Evolutionary conservation across 179 eudicot species (phyloP), one percentile per base, ranked within the genome.

Genomic region (Heliamphora pulchella): DNA sequence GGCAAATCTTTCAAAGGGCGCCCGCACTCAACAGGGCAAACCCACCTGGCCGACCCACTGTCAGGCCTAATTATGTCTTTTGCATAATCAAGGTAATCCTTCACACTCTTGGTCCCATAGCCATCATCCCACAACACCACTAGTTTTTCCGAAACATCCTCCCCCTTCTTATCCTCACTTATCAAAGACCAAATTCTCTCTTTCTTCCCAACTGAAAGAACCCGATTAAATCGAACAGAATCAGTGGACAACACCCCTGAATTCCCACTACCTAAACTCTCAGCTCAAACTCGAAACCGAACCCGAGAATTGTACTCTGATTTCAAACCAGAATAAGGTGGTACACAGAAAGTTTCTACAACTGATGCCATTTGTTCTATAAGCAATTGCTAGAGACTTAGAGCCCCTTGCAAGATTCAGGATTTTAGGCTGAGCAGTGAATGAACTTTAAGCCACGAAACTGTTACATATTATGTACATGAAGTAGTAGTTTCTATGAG

Each of bases 31-130:
- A 89, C 44, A 0, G 93, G 97, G 69, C 91, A 88, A 75, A 89
- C 88, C 97, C 97, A 92, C n/a, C 90, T 80, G 2, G 92, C 91
- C 3, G 91, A 89, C 10, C 90, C 91, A 5, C 89, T 86, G 15
- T 84, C 89, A 0, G 91, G 79, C 71, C 59, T 51, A 64, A 89
- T 85, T 64, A 89, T 61, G 2, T 66, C 78, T 76, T 85, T 78
- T 1, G 92, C 86, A 62, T 72, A 69, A 39, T 88, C 91, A 63
- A 91, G 85, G 74, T 88, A 92, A 83, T 92, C 94, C 63, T 83
- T 85, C 76, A 85, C 79, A n/a, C 83, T 82, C 58, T 86, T 79
- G 64, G 79, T 82, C 65, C 90, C 90, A 79, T 84, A 86, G 5
- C 90, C 87, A 80, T 87, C 90, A 78, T 87, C 88, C 90, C 90